phyloP scores from a whole-genome alignment of 2,329 filamentous ascomycete genomes.

The Fusarium compactum region DNA sequence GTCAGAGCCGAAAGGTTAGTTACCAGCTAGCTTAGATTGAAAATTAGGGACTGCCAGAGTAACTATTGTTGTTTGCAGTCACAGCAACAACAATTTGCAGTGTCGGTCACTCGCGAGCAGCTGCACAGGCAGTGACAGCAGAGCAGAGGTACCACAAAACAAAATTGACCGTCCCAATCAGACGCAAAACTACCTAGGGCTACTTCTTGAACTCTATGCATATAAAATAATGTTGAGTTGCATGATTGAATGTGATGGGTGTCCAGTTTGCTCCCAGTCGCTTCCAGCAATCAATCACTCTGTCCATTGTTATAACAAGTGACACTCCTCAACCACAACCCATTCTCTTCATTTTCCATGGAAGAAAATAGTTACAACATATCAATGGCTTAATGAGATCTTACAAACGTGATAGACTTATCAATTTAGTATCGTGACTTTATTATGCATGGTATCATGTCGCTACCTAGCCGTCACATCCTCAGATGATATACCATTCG shows the following conservation, averaged over 20 bases:
- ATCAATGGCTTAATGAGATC: background rate
- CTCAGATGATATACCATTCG: conserved; percentile 15
- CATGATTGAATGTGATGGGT: background rate
- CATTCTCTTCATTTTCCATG: too few species aligned
- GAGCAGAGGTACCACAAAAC: background rate
- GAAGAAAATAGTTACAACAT: background rate
- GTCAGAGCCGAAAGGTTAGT: background rate
- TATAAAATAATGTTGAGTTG: background rate
- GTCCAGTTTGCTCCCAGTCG: background rate
- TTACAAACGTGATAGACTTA: background rate
- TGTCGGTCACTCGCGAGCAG: conserved; percentile 4
- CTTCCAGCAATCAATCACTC: background rate
- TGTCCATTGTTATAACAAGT: background rate
- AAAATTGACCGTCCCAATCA: background rate
- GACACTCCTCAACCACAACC: conserved; percentile 6
- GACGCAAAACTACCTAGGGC: background rate
- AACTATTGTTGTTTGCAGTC: background rate
- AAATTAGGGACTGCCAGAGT: background rate
- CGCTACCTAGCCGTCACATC: conserved; percentile 9
- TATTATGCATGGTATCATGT: conserved; percentile 17
- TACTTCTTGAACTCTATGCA: background rate
- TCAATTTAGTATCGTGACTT: conserved; percentile 10
- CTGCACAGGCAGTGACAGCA: conserved; percentile 1
- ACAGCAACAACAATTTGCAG: conserved; percentile 8
- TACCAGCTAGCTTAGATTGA: background rate